Percentiles rank a stretch among this genome's conserved stretches.
These are phyloP conservation scores for Talaromyces proteolyticus DNA, from an alignment of 495 filamentous ascomycete genomes.

Conservation along the genomic window DNA sequence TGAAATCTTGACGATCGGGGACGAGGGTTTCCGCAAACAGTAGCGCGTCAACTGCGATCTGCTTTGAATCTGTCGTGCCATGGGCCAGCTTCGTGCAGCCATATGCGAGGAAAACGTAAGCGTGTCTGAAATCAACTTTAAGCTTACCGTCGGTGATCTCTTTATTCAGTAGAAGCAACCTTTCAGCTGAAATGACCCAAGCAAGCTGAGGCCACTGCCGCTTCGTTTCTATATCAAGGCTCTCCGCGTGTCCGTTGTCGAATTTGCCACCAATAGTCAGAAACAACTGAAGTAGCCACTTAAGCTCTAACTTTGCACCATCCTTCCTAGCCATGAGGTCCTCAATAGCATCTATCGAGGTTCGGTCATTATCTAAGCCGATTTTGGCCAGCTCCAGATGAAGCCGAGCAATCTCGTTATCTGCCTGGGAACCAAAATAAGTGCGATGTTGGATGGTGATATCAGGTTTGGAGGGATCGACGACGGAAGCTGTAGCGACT, in stretches of 20 bases:
- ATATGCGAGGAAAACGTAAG: not conserved
- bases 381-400: not conserved
- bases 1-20: not conserved
- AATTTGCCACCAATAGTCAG: not conserved
- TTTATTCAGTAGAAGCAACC: not conserved
- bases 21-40: not conserved
- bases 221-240: not conserved
- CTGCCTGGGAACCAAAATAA: not conserved
- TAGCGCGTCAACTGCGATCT: not conserved
- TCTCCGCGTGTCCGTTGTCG: not conserved
- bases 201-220: not conserved
- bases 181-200: not conserved
- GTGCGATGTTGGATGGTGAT: not conserved
- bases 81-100: not conserved
- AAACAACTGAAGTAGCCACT: not conserved
- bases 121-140: not conserved
- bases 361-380: not conserved
- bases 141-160: not conserved
- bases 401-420: not conserved
- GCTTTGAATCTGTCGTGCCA: not conserved
- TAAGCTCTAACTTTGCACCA: not conserved
- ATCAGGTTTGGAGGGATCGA: not conserved
- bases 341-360: not conserved
- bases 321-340: not conserved
- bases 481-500: not conserved